phyloP scores from a whole-genome alignment of 2,329 filamentous ascomycete genomes.

The Diaporthe ilicicola region DNA sequence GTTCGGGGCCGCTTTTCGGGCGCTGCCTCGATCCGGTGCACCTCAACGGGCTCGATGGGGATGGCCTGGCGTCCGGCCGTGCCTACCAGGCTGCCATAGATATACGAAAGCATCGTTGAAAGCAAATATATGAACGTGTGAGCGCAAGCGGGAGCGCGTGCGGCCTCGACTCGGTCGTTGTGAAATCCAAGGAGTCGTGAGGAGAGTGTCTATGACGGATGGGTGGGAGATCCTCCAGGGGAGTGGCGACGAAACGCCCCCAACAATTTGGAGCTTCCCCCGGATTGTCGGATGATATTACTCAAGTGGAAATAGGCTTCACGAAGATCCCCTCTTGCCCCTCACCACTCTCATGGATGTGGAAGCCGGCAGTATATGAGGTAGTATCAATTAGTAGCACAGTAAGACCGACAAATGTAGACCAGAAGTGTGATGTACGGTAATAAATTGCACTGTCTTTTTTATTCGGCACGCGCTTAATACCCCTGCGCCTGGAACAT shows the following conservation, averaged over 20 bases:
- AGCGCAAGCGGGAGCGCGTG: neutral
- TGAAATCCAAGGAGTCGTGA: no score
- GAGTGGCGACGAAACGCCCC: slow-evolving; percentile 11
- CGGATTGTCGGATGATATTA: slow-evolving; percentile 9
- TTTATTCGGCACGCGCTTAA: no score
- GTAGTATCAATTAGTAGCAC: neutral
- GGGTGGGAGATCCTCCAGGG: neutral
- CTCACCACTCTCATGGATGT: neutral
- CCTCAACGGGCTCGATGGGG: slow-evolving; percentile 71
- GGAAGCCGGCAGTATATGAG: neutral
- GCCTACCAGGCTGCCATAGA: slow-evolving; percentile 42
- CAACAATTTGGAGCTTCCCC: slow-evolving; percentile 21
- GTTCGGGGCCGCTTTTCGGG: slow-evolving; percentile 82
- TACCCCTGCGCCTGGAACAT: neutral
- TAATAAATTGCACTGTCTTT: neutral
- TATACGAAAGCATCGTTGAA: slow-evolving; percentile 38
- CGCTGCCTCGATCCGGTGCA: slow-evolving; percentile 82
- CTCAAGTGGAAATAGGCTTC: neutral
- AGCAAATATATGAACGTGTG: neutral
- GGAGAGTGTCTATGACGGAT: neutral
- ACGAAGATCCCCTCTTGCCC: neutral
- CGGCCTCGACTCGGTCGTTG: neutral
- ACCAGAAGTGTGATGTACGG: neutral
- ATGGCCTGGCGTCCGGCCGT: slow-evolving; percentile 48
- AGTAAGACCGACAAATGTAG: neutral